phyloP scores from a whole-genome alignment of 306 rosid species.

The Benincasa hispida region DNA sequence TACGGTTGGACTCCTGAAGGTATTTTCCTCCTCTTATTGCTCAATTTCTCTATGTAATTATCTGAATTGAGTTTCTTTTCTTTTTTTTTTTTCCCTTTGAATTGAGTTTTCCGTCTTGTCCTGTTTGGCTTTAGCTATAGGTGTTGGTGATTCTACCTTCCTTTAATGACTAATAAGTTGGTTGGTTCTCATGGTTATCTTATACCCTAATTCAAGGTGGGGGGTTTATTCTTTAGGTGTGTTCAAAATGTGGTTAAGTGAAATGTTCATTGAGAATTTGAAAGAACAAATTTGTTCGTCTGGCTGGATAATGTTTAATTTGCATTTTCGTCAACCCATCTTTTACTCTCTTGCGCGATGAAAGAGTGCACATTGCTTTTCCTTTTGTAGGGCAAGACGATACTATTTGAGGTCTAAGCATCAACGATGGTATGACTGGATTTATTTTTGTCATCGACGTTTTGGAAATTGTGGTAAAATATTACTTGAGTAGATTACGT shows the following conservation, averaged over 20 bases:
- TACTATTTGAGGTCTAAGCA: constrained; percentile 78
- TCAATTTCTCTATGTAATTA: not conserved
- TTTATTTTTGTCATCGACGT: constrained; percentile 32
- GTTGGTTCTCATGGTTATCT: not conserved
- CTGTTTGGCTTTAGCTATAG: not conserved
- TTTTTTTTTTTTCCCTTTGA: not conserved
- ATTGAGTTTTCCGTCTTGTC: not conserved
- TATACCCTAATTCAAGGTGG: not conserved
- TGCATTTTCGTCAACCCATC: constrained; percentile 17
- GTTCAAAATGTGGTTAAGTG: not conserved
- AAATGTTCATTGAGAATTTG: not conserved
- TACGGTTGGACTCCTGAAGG: constrained; percentile 84
- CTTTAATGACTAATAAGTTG: not conserved
- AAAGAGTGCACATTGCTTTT: constrained; percentile 49
- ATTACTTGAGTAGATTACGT: constrained; percentile 30
- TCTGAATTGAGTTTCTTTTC: not conserved
- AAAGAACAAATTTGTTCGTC: not conserved
- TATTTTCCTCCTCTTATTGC: constrained; percentile 14
- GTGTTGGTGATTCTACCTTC: not conserved
- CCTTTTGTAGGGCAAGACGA: constrained; percentile 76
- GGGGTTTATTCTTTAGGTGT: not conserved
- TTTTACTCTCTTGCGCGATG: constrained; percentile 34
- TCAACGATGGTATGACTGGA: constrained; percentile 44
- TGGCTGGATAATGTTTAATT: not conserved
- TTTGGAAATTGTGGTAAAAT: constrained; percentile 26